phyloP scores from a whole-genome alignment of 306 rosid species.

The Myrica gale region DNA sequence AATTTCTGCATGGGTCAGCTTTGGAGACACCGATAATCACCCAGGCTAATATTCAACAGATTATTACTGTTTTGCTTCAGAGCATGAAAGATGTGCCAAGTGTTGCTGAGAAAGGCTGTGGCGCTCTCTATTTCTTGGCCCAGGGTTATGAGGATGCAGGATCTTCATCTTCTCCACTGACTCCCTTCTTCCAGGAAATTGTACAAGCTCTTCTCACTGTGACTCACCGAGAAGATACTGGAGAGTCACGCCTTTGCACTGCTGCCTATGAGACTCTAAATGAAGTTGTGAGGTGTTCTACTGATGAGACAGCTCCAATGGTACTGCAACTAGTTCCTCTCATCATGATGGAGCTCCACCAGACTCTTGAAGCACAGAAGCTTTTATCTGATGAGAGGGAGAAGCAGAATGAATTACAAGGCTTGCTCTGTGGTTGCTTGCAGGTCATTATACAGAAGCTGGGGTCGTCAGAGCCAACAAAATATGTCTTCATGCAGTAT shows the following conservation, averaged over 20 bases:
- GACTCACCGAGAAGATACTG: slow-evolving; percentile 86
- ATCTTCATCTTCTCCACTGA: slow-evolving; percentile 57
- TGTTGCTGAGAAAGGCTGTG: slow-evolving; percentile 98
- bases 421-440: slow-evolving; percentile 92
- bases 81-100: slow-evolving; percentile 94
- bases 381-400: slow-evolving; percentile 68
- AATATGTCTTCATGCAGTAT: slow-evolving; percentile 64
- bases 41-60: slow-evolving; percentile 74
- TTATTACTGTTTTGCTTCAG: slow-evolving; percentile 70
- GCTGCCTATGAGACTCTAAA: slow-evolving; percentile 91
- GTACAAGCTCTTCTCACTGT: slow-evolving; percentile 71
- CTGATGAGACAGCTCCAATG: slow-evolving; percentile 78
- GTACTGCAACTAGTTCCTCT: slow-evolving; percentile 73
- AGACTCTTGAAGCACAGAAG: slow-evolving; percentile 72
- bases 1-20: slow-evolving; percentile 84
- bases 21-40: slow-evolving; percentile 76
- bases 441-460: slow-evolving; percentile 90
- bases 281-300: slow-evolving; percentile 91
- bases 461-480: slow-evolving; percentile 76
- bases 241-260: slow-evolving; percentile 87
- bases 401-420: slow-evolving; percentile 82
- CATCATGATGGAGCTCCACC: slow-evolving; percentile 75
- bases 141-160: slow-evolving; percentile 89
- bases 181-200: slow-evolving; percentile 79
- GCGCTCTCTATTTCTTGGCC: slow-evolving; percentile 89